Evolutionary conservation across 345 rosid genomes (phyloP).

Genomic region (Camelina neglecta): DNA sequence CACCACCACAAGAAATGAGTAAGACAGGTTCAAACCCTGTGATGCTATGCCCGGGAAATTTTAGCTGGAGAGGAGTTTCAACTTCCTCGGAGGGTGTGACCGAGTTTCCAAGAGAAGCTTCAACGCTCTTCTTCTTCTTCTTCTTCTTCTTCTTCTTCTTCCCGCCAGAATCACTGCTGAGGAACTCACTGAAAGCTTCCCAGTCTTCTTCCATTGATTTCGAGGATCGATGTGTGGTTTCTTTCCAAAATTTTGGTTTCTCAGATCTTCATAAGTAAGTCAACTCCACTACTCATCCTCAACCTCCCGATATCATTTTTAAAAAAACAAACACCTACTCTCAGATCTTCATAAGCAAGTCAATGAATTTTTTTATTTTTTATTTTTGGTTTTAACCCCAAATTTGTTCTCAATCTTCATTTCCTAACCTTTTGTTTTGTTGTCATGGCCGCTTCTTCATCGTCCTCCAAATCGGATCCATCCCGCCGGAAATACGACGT

Average conservation of each 20-base stretch:
- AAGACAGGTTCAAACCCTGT: not conserved
- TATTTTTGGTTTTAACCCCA: no score
- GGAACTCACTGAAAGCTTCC: no score
- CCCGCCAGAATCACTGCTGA: no score
- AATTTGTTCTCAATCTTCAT: not conserved
- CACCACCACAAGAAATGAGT: conserved; percentile 4
- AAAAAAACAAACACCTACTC: not conserved
- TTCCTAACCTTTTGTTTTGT: not conserved
- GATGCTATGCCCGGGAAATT: not conserved
- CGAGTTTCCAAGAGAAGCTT: not conserved
- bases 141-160: no score
- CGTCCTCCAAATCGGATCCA: not conserved
- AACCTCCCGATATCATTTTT: not conserved
- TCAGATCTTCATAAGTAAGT: no score
- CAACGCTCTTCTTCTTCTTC: no score
- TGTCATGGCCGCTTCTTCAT: conserved; percentile 18
- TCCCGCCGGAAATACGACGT: conserved; percentile 41
- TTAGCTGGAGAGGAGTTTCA: not conserved
- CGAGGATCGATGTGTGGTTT: no score
- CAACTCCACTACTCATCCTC: no score
- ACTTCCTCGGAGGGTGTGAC: not conserved
- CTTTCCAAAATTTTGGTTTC: no score
- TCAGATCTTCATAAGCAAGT: no score
- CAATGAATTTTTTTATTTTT: no score
- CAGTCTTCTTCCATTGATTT: no score